Conservation (phyloP, 2,329 filamentous ascomycete genomes). For the Aspergillus jensenii region DNA sequence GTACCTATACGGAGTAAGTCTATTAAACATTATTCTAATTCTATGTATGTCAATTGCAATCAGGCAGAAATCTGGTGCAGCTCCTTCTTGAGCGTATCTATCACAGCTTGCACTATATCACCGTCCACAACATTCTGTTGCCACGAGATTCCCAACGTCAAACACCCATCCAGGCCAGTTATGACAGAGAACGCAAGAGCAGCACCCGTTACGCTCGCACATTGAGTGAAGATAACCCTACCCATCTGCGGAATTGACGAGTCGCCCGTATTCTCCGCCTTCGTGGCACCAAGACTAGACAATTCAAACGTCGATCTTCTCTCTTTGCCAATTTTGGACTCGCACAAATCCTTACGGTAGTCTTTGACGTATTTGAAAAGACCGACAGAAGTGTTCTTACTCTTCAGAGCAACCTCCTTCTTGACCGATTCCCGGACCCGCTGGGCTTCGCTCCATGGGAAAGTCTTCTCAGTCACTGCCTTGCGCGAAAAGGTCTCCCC, state of each 20-base stretch:
- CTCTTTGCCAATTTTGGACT: constrained; percentile 38
- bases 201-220: constrained; percentile 37
- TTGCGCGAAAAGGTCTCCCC: constrained; percentile 29
- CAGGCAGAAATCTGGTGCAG: constrained; percentile 7
- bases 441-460: constrained; percentile 36
- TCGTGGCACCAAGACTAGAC: constrained; percentile 47
- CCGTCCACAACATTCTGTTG: constrained; percentile 36
- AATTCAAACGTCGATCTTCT: constrained; percentile 44
- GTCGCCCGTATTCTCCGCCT: constrained; percentile 5
- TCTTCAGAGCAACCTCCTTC: constrained; percentile 24
- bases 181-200: constrained; percentile 42
- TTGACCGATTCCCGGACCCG: constrained; percentile 32
- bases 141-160: constrained; percentile 45
- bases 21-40: neutral
- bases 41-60: neutral
- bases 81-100: constrained; percentile 20
- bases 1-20: neutral
- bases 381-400: constrained; percentile 35
- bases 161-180: constrained; percentile 46
- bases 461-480: constrained; percentile 13
- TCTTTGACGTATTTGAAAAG: constrained; percentile 44
- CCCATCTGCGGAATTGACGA: constrained; percentile 30
- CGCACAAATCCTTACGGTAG: constrained; percentile 37
- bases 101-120: constrained; percentile 19
- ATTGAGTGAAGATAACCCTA: constrained; percentile 48